phyloP scores from a whole-genome alignment of 2,329 filamentous ascomycete species.

The Arthrobotrys sinensis region DNA sequence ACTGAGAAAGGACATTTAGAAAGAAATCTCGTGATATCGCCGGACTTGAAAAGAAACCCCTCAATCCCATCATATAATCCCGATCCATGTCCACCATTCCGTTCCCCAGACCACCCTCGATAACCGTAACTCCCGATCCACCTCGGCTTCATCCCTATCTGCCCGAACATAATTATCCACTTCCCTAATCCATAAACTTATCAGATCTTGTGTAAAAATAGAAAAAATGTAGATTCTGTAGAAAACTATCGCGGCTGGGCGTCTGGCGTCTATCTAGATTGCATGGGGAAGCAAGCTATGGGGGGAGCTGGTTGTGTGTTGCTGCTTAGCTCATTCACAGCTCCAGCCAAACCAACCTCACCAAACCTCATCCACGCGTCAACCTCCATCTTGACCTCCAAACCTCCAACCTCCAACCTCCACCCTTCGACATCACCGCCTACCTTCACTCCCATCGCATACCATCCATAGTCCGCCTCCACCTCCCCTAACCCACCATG shows the following conservation, averaged over 20 bases:
- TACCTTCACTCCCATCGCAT: not conserved
- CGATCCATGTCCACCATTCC: constrained; percentile 40
- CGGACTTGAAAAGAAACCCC: constrained; percentile 21
- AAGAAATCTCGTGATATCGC: constrained; percentile 29
- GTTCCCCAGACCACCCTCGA: constrained; percentile 9
- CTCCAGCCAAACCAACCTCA: constrained; percentile 24
- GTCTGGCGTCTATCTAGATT: not conserved
- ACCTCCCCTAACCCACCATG: constrained; percentile 27
- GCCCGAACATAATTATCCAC: not conserved
- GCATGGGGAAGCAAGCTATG: not conserved
- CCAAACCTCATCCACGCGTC: constrained; percentile 48
- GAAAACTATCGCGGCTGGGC: constrained; percentile 4
- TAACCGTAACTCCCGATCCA: constrained; percentile 39
- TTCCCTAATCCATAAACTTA: constrained; percentile 5
- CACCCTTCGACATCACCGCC: not conserved
- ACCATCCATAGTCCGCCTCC: not conserved
- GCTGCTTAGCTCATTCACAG: constrained; percentile 21
- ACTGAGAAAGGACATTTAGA: not conserved
- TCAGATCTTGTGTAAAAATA: constrained; percentile 10
- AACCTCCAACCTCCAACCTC: not conserved
- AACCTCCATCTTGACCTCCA: constrained; percentile 30
- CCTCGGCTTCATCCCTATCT: constrained; percentile 52
- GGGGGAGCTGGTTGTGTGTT: constrained; percentile 3
- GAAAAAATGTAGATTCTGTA: not conserved
- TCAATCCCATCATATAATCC: constrained; percentile 28